Evolutionary conservation across 805 yeast species (phyloP).

Genomic region (Pichia paraexigua): DNA sequence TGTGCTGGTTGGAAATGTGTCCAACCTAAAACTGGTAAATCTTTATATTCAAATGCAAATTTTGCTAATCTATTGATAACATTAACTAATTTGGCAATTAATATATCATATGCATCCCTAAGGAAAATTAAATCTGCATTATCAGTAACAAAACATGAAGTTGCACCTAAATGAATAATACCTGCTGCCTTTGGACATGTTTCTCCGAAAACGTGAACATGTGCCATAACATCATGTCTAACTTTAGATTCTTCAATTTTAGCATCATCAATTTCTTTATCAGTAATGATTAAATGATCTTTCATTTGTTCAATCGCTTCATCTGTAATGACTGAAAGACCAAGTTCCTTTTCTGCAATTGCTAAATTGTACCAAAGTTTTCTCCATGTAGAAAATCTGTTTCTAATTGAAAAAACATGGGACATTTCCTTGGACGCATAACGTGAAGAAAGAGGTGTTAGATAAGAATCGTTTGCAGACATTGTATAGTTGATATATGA

Average conservation of each 20-base stretch:
- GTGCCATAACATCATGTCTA: slow-evolving; percentile 99
- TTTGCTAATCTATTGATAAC: slow-evolving; percentile 84
- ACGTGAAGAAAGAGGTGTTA: slow-evolving; percentile 92
- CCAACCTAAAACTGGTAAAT: slow-evolving; percentile 96
- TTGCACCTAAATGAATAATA: slow-evolving; percentile 96
- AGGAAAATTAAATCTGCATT: slow-evolving; percentile 95
- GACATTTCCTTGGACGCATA: slow-evolving; percentile 99
- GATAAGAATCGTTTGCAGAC: slow-evolving; percentile 55
- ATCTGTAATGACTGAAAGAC: slow-evolving; percentile 75
- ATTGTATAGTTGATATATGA: background rate
- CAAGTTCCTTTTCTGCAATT: slow-evolving; percentile 89
- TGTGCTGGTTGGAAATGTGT: slow-evolving; percentile 99
- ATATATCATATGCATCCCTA: slow-evolving; percentile 88
- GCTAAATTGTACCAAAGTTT: slow-evolving; percentile 94
- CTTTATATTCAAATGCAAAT: slow-evolving; percentile 89
- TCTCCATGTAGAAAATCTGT: slow-evolving; percentile 97
- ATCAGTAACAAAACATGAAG: slow-evolving; percentile 96
- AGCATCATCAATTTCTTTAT: slow-evolving; percentile 86
- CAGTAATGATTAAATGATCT: slow-evolving; percentile 71
- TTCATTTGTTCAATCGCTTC: slow-evolving; percentile 88
- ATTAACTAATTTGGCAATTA: slow-evolving; percentile 92
- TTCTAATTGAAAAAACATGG: slow-evolving; percentile 80
- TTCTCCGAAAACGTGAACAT: slow-evolving; percentile 90
- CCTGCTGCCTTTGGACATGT: slow-evolving; percentile 96
- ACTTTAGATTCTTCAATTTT: slow-evolving; percentile 93